Conservation (phyloP, 257 asterid species). For the Echites panduratus region DNA sequence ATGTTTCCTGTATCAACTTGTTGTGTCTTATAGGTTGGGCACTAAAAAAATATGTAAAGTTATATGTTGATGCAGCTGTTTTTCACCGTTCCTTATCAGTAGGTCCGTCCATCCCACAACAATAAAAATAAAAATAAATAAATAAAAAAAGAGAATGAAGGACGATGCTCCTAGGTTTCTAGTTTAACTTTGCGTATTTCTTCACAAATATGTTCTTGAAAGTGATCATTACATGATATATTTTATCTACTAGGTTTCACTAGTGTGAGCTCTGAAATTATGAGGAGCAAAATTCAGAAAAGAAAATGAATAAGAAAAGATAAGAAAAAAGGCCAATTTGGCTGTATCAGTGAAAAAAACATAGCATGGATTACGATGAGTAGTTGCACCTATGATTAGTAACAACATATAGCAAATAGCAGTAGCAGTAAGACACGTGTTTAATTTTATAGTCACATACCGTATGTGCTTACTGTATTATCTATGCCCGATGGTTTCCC, state of each 20-base stretch:
- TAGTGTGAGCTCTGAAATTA: neutral
- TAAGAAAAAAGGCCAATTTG: neutral
- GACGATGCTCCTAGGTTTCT: neutral
- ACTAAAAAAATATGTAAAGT: too few species aligned
- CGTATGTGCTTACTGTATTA: constrained; percentile 95
- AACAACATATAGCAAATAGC: neutral
- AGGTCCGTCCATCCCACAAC: neutral
- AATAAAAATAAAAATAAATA: too few species aligned
- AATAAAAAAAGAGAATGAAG: neutral
- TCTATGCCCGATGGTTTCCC: constrained; percentile 99
- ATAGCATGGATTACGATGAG: neutral
- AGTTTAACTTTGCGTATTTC: too few species aligned
- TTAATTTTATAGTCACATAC: constrained; percentile 38
- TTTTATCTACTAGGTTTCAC: neutral
- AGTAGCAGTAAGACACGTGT: neutral
- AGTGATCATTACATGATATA: neutral
- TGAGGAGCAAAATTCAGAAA: too few species aligned
- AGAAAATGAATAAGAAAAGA: too few species aligned
- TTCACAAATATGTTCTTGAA: neutral
- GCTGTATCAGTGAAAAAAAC: neutral
- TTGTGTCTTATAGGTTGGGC: neutral
- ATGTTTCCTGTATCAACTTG: neutral
- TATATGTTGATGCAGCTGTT: neutral
- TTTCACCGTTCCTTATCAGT: neutral
- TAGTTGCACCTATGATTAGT: neutral